A percentile compares a stretch with the other conserved stretches of the same genome.
These are phyloP conservation scores for Psophocarpus tetragonolobus DNA, from an alignment of 306 rosid genomes.

Conservation along the genomic window DNA sequence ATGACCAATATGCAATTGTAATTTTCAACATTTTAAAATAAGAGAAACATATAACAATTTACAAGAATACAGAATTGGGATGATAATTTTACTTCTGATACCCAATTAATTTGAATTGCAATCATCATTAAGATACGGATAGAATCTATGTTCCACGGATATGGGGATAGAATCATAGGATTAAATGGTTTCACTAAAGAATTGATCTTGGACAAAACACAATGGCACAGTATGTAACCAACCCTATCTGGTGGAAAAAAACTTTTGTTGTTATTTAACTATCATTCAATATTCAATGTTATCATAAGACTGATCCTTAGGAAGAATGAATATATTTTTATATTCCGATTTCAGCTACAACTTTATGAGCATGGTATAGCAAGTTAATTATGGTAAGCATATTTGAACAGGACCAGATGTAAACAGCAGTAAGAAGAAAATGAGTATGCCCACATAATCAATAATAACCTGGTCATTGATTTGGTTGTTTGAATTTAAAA, in stretches of 20 bases:
- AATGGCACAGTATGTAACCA: not conserved
- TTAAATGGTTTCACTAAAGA: not conserved
- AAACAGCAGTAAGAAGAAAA: not conserved
- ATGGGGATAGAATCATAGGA: too few species aligned
- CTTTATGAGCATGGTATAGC: not conserved
- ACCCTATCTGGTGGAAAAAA: not conserved
- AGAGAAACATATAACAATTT: not conserved
- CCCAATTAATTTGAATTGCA: not conserved
- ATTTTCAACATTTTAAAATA: not conserved
- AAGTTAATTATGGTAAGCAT: not conserved
- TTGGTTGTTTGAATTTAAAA: slow-evolving; percentile 9
- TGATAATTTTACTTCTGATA: slow-evolving; percentile 7
- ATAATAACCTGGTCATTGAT: not conserved
- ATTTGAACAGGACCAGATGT: not conserved
- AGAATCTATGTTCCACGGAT: too few species aligned
- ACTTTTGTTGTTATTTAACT: not conserved
- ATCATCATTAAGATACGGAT: not conserved
- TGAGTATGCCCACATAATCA: not conserved
- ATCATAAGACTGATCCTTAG: not conserved
- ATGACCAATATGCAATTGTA: not conserved
- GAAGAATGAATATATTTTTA: not conserved
- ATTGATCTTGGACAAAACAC: slow-evolving; percentile 1
- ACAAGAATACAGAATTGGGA: not conserved
- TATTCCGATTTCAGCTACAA: not conserved
- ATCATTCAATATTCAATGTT: not conserved